These are phyloP conservation scores for Ajuga chamaepitys DNA, from an alignment of 257 asterid genomes.

Conservation along the genomic window DNA sequence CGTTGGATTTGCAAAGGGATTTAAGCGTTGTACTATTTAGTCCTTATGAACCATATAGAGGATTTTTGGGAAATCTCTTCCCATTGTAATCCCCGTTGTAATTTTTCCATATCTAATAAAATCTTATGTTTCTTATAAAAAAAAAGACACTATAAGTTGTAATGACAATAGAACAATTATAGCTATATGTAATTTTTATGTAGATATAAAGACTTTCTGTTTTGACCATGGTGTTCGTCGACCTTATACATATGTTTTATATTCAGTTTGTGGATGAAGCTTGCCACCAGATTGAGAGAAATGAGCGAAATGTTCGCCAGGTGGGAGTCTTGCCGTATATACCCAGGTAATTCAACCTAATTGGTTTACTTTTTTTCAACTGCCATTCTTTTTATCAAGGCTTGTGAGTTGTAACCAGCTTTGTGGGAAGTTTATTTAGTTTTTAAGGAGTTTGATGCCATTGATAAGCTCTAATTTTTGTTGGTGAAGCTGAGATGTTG, in stretches of 20 bases:
- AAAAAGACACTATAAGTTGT: too few relatives aligned
- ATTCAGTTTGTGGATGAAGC: constrained; percentile 96
- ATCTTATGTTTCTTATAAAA: too few relatives aligned
- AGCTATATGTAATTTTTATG: neutral
- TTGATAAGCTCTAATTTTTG: too few relatives aligned
- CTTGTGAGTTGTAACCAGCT: constrained; percentile 2
- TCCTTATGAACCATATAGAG: too few relatives aligned
- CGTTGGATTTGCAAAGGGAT: too few relatives aligned
- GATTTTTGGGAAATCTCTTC: too few relatives aligned
- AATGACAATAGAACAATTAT: neutral
- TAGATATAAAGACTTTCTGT: neutral
- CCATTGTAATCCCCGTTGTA: too few relatives aligned
- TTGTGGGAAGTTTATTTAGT: neutral
- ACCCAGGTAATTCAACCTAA: constrained; percentile 50
- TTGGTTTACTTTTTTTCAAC: neutral
- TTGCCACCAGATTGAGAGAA: constrained; percentile 95
- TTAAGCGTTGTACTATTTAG: too few relatives aligned
- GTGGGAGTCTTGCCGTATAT: constrained; percentile 78
- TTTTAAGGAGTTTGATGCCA: neutral
- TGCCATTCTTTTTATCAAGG: constrained; percentile 5
- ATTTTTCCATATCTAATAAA: too few relatives aligned
- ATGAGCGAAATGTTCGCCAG: constrained; percentile 88
- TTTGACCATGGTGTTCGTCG: constrained; percentile 14
- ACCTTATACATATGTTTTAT: constrained; percentile 10
- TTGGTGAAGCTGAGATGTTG: too few relatives aligned